Base-by-base conservation (phyloP, 2,329 filamentous ascomycete genomes). In the Xylariaceae sp. region DNA sequence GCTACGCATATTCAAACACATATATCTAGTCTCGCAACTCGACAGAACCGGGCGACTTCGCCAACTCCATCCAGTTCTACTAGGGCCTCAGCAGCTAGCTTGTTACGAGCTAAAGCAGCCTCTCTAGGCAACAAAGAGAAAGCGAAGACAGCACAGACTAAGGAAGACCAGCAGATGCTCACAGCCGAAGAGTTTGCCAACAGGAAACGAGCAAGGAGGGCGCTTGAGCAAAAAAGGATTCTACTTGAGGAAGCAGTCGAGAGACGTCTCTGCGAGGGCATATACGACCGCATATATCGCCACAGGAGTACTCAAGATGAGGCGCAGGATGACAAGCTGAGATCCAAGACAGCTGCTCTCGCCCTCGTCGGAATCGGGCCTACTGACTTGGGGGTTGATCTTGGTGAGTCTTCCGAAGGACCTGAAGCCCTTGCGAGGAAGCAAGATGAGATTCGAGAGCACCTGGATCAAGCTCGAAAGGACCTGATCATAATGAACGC, bases 231-330 rank as follows among this genome's bases (percentile, higher is more conserved):
- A 20, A 96, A 96, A 74, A 84, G 87, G 42, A 73, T 83, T 2
- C 81, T 89, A 9, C 75, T 98, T 26, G 93, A 99, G 73, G 95
- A 99, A 73, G 91, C 92, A 3, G 90, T 98, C 0, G 95, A 99
- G 71, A 85, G 90, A 61, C 85, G 89, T 60, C 83, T 93, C 10
- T 96, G 91, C 69, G 91, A 96, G 70, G 87, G 88, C 50, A 87
- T 93, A 44, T 98, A 98, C 69, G 82, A 88, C 55, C 88, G 89
- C 62, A 91, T 99, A 70, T 99, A 93, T 82, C 87, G 92, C 45
- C 95, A 99, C 72, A 86, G 89, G 57, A 95, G 83, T 70, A 96
- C 93, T 0, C 88, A 98, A 67, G 95, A 99, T 70, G 93, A 97
- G 73, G 93, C 95, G 12, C 85, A 93, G 68, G 95, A 99, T 70